A percentile compares a stretch with the other conserved stretches of the same genome.
phyloP scores from a whole-genome alignment of 495 filamentous ascomycete species.

The Chaetomidium leptoderma region DNA sequence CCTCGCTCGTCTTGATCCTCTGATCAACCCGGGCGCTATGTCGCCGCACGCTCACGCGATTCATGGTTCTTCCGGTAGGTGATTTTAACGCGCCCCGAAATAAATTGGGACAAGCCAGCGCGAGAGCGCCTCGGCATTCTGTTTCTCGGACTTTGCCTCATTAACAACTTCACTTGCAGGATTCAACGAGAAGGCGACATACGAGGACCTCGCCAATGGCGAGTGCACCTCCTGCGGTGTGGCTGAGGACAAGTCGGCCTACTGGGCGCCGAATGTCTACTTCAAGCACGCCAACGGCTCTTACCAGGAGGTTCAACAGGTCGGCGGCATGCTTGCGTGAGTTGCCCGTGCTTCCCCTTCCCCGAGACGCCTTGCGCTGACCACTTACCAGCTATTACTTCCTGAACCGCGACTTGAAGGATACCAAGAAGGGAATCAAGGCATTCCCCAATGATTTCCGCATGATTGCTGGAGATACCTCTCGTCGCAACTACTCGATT shows the following conservation, averaged over 20 bases:
- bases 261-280: constrained; percentile 65
- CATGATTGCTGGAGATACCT: constrained; percentile 76
- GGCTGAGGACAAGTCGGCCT: constrained; percentile 60
- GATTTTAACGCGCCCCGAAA: neutral
- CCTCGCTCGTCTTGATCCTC: constrained; percentile 66
- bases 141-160: neutral
- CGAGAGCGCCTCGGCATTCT: too few species aligned
- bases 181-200: constrained; percentile 46
- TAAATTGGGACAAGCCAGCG: neutral
- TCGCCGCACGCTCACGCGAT: constrained; percentile 71
- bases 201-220: constrained; percentile 48
- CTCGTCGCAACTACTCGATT: constrained; percentile 65
- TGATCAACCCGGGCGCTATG: constrained; percentile 54
- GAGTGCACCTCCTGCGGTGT: constrained; percentile 63
- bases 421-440: constrained; percentile 49
- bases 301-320: constrained; percentile 47
- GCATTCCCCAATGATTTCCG: constrained; percentile 77
- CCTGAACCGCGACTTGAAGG: constrained; percentile 48
- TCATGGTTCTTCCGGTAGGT: constrained; percentile 60
- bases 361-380: neutral
- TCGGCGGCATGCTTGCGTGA: constrained; percentile 61
- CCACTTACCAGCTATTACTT: constrained; percentile 61
- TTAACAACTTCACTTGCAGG: constrained; percentile 30
- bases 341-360: constrained; percentile 11
- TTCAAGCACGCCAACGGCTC: constrained; percentile 50